phyloP scores from a whole-genome alignment of 2,329 filamentous ascomycete species.

The Chalaropsis ovoidea region DNA sequence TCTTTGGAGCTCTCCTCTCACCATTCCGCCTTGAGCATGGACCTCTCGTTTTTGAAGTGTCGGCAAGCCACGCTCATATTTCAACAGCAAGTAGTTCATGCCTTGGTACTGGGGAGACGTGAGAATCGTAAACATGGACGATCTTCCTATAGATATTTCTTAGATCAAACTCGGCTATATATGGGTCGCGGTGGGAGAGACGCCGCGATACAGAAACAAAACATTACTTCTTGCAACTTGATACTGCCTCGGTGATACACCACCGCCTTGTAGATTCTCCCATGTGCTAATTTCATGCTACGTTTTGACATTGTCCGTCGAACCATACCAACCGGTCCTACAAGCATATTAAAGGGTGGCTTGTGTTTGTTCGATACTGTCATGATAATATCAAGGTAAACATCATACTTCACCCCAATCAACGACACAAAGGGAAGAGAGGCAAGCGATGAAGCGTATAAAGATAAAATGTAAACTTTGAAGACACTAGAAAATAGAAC shows the following conservation, averaged over 20 bases:
- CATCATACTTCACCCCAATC: not conserved
- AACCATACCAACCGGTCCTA: no score
- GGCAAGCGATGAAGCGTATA: not conserved
- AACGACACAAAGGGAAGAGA: not conserved
- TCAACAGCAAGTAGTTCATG: not conserved
- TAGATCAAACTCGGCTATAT: constrained; percentile 1
- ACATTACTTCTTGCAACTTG: not conserved
- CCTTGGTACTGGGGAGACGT: not conserved
- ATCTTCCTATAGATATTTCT: constrained; percentile 3
- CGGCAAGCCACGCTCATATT: constrained; percentile 17
- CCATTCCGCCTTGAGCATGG: not conserved
- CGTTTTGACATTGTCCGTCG: no score
- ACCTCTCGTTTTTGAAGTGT: constrained; percentile 4
- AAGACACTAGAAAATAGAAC: constrained; percentile 9
- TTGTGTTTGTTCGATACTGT: no score
- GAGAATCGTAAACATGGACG: constrained; percentile 7
- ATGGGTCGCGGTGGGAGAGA: constrained; percentile 17
- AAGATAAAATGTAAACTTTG: constrained; percentile 5
- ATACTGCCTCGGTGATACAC: not conserved
- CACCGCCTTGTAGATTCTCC: not conserved
- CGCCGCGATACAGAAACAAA: constrained; percentile 12
- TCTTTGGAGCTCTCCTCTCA: constrained; percentile 3
- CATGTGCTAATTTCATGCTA: not conserved
- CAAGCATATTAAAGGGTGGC: no score
- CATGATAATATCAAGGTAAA: not conserved